Evolutionary conservation across 768 basidiomycete genomes (phyloP), one percentile per base, ranked within the genome.

Genomic region (Lyophyllum semitale): DNA sequence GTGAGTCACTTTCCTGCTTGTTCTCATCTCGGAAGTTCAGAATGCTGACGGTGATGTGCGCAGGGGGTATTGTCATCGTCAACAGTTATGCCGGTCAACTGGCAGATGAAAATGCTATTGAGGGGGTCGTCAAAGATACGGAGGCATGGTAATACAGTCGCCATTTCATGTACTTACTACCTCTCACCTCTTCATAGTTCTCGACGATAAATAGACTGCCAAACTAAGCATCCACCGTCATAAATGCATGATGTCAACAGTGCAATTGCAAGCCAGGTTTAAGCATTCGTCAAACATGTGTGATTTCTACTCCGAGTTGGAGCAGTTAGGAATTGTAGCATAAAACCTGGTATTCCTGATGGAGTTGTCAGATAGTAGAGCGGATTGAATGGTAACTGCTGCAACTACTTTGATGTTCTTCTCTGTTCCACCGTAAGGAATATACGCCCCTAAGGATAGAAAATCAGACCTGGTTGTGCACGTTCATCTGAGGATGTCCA

Each of bases 351-450:
- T 76, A 77, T 38, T 72, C 65, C 73, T 74, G 54, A n/a, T 22
- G 22, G 15, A 43, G 32, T 3, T 5, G 11, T 27, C 32, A 27
- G 22, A 22, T 0, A 15, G 27, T 26, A 29, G 22, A 2, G 20
- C 27, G 12, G 5, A 17, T 2, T 46, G 13, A n/a, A 37, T 2
- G 8, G 13, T n/a, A 41, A 20, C 46, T 25, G 9, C 23, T 15
- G 15, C n/a, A 33, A 65, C 72, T 45, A 84, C 85, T 66, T 77
- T 72, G 30, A 85, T 65, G 38, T 75, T 69, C 65, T 81, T 76
- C 74, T 88, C 85, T 6, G 64, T 72, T 20, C 74, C 68, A 45
- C 71, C 78, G 51, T 79, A 82, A 3, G 86, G 76, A 47, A 89
- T 81, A 58, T 79, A 84, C 13, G 82, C 84, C 11, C 76, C 79